Base-by-base conservation (phyloP, 208 protist species). In the Strigomonas galati region DNA sequence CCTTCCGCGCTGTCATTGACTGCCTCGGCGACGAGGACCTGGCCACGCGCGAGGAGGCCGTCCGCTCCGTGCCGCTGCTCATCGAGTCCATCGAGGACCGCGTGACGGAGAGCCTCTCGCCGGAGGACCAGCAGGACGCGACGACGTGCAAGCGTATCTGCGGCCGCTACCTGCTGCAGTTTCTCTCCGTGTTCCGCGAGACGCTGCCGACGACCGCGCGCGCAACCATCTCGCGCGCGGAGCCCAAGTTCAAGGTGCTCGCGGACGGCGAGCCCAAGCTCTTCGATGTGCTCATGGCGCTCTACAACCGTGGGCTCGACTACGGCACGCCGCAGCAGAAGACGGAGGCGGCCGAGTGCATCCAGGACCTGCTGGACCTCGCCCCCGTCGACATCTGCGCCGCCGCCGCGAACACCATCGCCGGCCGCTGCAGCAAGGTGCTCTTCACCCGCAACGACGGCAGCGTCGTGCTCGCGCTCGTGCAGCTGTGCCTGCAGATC, bases 381-480 rank as follows among this genome's bases (percentile, higher is more conserved):
- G 87, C 87, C n/a, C 88, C 91, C 24, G 79, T 77, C 27, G 57
- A 65, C 37, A 74, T 93, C 55, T 87, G 78, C 72, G 88, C 80
- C 23, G 73, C 78, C 1, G 84, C 84, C 0, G 79, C 79, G 19
- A 92, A 93, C 78, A 92, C 83, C 7, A 82, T 94, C 31, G 85
- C 88, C 14, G 91, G 91, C 49, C 91, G 91, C 69, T 96, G 85
- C 70, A 92, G 86, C 51, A 96, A 96, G 81, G 84, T 89, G 17
- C 77, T 96, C 51, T 96, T 96, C 76, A 87, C 82, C n/a, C 84
- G 87, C 70, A 94, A 93, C 74, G 91, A 93, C 21, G 88, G 87
- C 12, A 55, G 61, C 46, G 91, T 96, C 52, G 91, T 94, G 73
- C 76, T 87, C 24, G 91, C 82, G 40, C 78, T 96, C 61, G 85